Evolutionary conservation across 2,329 filamentous ascomycete genomes (phyloP), one percentile per base, ranked within the genome.

Genomic region (Trichoderma sp.): DNA sequence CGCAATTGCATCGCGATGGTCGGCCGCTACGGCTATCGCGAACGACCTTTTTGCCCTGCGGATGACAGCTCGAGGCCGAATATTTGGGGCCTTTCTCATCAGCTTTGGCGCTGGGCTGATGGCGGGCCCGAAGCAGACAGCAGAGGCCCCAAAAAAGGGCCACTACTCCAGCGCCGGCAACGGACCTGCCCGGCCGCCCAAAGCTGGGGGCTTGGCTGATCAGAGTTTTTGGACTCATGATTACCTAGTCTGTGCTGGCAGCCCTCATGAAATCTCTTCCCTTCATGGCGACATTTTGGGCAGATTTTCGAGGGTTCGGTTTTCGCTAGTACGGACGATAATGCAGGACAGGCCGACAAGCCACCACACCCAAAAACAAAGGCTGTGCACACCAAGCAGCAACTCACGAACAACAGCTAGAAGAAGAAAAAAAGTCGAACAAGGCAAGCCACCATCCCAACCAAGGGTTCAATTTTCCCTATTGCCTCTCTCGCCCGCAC

Each of bases 131-230:
- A 39, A 5, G 34, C 10, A 39, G 12, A 39, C 10, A 39, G 34
- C 6, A 30, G 7, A 7, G 5, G 7, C 30, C 30, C 30, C 1
- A 39, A 39, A 14, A 14, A 39, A 60, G n/a, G 6, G 24, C n/a
- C 58, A 47, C 58, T 26, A 21, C 34, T 28, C 47, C 24, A 34
- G n/a, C 48, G 39, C 45, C 47, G 60, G 55, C 60, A 28, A 63
- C 63, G 63, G 63, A 59, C 55, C 55, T 58, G 47, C 56, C 63
- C 63, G 63, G 60, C 41, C 63, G 55, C 63, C 55, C 21, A 51
- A 28, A 30, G 39, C 47, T 52, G 15, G 21, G 21, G 34, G 26
- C 44, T 21, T 28, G 47, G 34, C 39, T 45, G 24, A n/a, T 45
- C 24, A 57, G 45, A 45, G 28, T 41, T 39, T 52, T 39, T 34